A percentile compares a stretch with the other conserved stretches of the same genome.
phyloP scores from a whole-genome alignment of 2,329 filamentous ascomycete species.

The Gliomastix tumulicola region DNA sequence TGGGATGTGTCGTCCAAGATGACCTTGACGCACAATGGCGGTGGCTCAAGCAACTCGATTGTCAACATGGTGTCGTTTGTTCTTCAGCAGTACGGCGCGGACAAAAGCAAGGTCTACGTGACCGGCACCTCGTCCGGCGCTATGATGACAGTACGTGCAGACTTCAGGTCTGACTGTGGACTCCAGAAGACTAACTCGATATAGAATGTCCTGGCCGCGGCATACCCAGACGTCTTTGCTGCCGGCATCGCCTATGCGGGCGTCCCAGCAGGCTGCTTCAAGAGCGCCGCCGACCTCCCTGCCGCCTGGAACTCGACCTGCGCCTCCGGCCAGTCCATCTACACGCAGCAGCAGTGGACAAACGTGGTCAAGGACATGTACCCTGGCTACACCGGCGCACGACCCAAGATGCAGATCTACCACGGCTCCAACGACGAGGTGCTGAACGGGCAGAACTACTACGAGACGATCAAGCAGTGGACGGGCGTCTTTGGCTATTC shows the following conservation, averaged over 20 bases:
- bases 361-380: constrained; percentile 36
- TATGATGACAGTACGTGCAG: constrained; percentile 14
- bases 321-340: constrained; percentile 33
- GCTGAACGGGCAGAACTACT: constrained; percentile 3
- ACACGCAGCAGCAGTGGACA: constrained; percentile 39
- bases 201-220: constrained; percentile 33
- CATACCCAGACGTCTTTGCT: constrained; percentile 38
- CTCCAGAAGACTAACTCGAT: neutral
- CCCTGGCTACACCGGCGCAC: constrained; percentile 39
- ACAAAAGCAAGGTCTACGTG: constrained; percentile 39
- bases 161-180: neutral
- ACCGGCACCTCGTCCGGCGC: constrained; percentile 23
- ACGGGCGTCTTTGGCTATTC: constrained; percentile 10
- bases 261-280: constrained; percentile 35
- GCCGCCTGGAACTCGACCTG: constrained; percentile 20
- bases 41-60: constrained; percentile 42
- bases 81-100: constrained; percentile 37
- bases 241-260: constrained; percentile 36
- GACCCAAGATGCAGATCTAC: constrained; percentile 50
- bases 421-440: constrained; percentile 42
- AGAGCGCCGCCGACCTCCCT: constrained; percentile 28
- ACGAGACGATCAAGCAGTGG: constrained; percentile 6
- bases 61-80: constrained; percentile 45
- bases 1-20: constrained; percentile 49
- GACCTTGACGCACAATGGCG: constrained; percentile 40